Conservation (phyloP, 176 grass and related monocot species). For the Aegilops tauschii region DNA sequence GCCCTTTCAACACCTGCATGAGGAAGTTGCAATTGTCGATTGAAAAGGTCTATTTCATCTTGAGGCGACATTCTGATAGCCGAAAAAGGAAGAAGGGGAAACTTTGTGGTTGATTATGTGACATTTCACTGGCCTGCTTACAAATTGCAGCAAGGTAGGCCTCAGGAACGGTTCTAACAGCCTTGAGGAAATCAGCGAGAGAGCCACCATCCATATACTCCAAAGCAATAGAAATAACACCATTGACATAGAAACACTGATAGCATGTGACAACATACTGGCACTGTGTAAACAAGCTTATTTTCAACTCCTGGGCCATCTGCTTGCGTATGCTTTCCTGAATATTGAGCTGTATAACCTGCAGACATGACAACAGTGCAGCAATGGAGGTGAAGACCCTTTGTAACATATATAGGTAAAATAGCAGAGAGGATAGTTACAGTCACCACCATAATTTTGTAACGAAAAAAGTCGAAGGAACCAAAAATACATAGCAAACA, state of each 20-base stretch:
- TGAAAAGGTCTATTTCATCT: background rate
- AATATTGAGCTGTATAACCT: slow-evolving; percentile 96
- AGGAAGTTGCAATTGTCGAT: background rate
- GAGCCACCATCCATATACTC: slow-evolving; percentile 98
- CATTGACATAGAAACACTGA: slow-evolving; percentile 94
- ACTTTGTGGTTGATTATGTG: background rate
- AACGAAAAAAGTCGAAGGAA: background rate
- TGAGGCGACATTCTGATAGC: slow-evolving; percentile 3
- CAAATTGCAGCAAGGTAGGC: slow-evolving; percentile 90
- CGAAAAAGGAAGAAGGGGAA: background rate
- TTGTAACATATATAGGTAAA: background rate
- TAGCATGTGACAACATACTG: slow-evolving; percentile 65
- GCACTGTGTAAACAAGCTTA: slow-evolving; percentile 78
- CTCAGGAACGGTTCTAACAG: slow-evolving; percentile 83
- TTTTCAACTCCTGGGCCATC: slow-evolving; percentile 88
- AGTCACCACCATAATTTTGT: background rate
- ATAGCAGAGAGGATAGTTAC: background rate
- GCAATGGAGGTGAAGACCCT: no score
- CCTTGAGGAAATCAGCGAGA: slow-evolving; percentile 75
- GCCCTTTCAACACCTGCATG: slow-evolving; percentile 71
- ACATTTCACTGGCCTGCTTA: slow-evolving; percentile 82
- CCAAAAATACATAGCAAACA: background rate
- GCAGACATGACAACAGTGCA: background rate
- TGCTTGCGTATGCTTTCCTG: slow-evolving; percentile 64
- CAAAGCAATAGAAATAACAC: slow-evolving; percentile 85